Evolutionary conservation across 1,284 basidiomycete species (phyloP), one percentile per base, ranked within the genome.

Genomic region (Ganoderma resinaceum): DNA sequence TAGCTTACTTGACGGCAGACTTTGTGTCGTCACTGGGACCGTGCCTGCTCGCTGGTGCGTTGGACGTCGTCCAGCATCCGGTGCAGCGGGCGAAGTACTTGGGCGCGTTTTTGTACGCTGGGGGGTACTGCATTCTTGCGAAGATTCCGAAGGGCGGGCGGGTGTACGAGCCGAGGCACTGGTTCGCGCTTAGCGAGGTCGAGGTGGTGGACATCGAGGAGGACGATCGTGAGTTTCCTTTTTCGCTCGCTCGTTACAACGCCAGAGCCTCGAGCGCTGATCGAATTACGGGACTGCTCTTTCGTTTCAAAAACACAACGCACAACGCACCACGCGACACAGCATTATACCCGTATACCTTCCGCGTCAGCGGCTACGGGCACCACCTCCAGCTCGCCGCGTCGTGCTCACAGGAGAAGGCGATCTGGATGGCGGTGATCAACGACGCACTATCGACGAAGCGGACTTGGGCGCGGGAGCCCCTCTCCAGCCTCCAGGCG

Each of bases 41-140:
- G 18, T 95, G 93, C 77, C 78, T 90, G 46, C 85, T 97, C 55
- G 90, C 92, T 5, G 95, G 95, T 20, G 89, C 93, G 2, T 80
- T 97, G 71, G 95, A 97, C 74, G 91, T 95, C 52, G 88, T 96
- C 68, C 89, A 94, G 77, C 87, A 91, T 76, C 74, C 72, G 29
- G 69, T 72, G 53, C 70, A 93, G 71, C 92, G 90, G 76, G 92
- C 95, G 69, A 95, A 93, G 78, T 96, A 97, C 78, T 84, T 95
- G 23, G 95, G 93, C 43, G 94, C 93, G 12, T 97, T 98, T 78
- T 82, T 98, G 59, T 98, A 96, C 77, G 82, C 87, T 14, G 95
- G 94, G 18, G 92, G 90, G 18, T 97, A 95, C 78, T 81, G 98
- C 60, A 86, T 97, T 52, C 82, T 98, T 46, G 94, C 90, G 74